Conservation (phyloP, 2,329 filamentous ascomycete genomes). For the Epichloe baconii region DNA sequence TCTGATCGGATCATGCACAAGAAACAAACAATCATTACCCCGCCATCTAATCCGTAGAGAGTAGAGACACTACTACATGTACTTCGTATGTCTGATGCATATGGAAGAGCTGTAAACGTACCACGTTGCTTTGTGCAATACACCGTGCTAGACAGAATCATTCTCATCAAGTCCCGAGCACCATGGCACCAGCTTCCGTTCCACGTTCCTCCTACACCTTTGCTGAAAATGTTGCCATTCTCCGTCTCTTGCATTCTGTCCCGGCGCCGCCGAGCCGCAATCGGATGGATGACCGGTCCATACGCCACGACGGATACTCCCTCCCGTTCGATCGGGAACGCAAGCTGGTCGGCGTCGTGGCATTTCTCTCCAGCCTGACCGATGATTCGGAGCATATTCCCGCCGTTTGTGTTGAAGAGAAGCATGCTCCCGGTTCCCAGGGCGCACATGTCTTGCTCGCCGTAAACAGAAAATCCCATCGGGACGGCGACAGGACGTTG, state of each 20-base stretch:
- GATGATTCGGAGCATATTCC: constrained; percentile 20
- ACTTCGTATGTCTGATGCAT: no score
- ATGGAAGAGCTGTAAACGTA: no score
- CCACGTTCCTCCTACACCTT: constrained; percentile 4
- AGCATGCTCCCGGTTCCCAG: background rate
- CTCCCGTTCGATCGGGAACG: constrained; percentile 21
- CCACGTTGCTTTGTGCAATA: no score
- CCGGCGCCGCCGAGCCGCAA: constrained; percentile 11
- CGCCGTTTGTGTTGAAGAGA: constrained; percentile 20
- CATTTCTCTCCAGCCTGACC: constrained; percentile 20
- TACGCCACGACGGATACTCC: constrained; percentile 8
- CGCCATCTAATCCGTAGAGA: no score
- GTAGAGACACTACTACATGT: no score
- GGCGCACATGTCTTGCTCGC: constrained; percentile 18
- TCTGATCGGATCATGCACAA: no score
- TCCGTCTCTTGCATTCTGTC: constrained; percentile 15
- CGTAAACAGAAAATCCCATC: constrained; percentile 14
- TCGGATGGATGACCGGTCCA: background rate
- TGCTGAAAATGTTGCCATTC: constrained; percentile 15
- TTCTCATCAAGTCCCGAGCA: no score
- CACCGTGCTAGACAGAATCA: background rate
- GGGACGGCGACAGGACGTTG: background rate
- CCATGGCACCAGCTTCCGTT: background rate
- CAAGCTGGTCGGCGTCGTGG: constrained; percentile 15
- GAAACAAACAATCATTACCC: no score